A percentile compares a stretch with the other conserved stretches of the same genome.
These are phyloP conservation scores for Polyplosphaeria fusca DNA, from an alignment of 495 filamentous ascomycete species.

Conservation along the genomic window DNA sequence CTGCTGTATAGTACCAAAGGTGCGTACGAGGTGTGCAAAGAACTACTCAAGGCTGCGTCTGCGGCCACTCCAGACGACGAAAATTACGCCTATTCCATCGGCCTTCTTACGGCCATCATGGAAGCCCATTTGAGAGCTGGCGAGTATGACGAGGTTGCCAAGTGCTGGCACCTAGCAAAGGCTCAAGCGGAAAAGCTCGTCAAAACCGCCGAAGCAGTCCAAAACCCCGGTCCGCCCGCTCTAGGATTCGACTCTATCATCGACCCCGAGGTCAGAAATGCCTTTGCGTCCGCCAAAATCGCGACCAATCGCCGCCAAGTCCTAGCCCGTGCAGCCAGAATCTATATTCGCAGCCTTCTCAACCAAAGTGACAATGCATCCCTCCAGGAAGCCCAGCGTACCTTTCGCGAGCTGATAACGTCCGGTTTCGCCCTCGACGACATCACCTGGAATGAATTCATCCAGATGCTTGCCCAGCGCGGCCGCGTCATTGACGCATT, in stretches of 20 bases:
- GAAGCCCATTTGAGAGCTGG: constrained; percentile 52
- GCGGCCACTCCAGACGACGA: constrained; percentile 7
- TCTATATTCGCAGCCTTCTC: constrained; percentile 59
- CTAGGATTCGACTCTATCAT: constrained; percentile 7
- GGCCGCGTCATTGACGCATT: constrained; percentile 53
- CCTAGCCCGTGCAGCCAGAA: constrained; percentile 54
- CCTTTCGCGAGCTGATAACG: constrained; percentile 51
- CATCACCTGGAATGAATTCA: constrained; percentile 60
- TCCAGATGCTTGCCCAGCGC: constrained; percentile 48
- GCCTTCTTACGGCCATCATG: constrained; percentile 65
- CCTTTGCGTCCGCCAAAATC: background rate
- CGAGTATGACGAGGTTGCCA: constrained; percentile 57
- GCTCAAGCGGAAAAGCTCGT: constrained; percentile 50
- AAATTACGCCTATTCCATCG: constrained; percentile 48
- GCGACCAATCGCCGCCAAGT: constrained; percentile 51
- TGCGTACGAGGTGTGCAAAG: constrained; percentile 52
- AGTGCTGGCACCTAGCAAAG: constrained; percentile 63
- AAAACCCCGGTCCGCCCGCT: constrained; percentile 1
- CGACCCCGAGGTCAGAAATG: constrained; percentile 1
- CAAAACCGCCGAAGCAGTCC: constrained; percentile 27
- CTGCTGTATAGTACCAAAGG: constrained; percentile 57
- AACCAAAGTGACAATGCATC: constrained; percentile 50
- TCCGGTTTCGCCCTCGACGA: constrained; percentile 67
- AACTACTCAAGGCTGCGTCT: constrained; percentile 49
- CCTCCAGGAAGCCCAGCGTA: constrained; percentile 30